These are phyloP conservation scores for Hyphopichia burtonii DNA, from an alignment of 1,139 yeast genomes.

Conservation along the genomic window DNA sequence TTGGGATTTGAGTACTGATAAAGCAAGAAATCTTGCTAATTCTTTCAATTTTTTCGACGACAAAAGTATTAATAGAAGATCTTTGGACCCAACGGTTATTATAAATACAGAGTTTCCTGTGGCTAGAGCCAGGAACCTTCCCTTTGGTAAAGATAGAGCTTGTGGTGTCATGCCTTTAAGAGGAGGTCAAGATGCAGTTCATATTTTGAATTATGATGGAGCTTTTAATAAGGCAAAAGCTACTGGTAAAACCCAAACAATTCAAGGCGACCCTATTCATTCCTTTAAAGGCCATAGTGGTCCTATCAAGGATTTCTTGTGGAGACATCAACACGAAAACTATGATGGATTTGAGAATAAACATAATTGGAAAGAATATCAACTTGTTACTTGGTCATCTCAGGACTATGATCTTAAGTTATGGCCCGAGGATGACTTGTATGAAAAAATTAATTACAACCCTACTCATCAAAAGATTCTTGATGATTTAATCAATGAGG, in stretches of 20 bases:
- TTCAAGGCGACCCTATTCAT: conserved; percentile 46
- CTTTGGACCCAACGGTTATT: conserved; percentile 49
- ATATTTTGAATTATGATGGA: conserved; percentile 56
- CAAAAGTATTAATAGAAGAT: conserved; percentile 9
- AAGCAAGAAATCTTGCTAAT: conserved; percentile 14
- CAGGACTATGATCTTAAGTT: conserved; percentile 75
- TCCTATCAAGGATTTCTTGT: conserved; percentile 81
- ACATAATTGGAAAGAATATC: conserved; percentile 74
- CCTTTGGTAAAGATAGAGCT: conserved; percentile 76
- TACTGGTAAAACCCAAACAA: conserved; percentile 26
- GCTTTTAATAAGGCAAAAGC: conserved; percentile 40
- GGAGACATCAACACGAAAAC: conserved; percentile 62
- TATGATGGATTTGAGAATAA: conserved; percentile 39
- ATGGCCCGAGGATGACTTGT: conserved; percentile 73
- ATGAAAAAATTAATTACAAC: conserved; percentile 58
- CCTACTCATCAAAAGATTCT: conserved; percentile 35
- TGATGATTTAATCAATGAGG: conserved; percentile 17
- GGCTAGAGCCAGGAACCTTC: conserved; percentile 82
- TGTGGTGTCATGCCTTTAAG: conserved; percentile 88
- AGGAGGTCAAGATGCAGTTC: conserved; percentile 79
- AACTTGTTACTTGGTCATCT: conserved; percentile 90
- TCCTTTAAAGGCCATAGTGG: conserved; percentile 80
- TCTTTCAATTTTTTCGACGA: conserved; percentile 25
- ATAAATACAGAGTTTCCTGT: conserved; percentile 80
- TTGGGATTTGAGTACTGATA: conserved; percentile 63